phyloP scores from a whole-genome alignment of 169 alveolate species.

The Eimeria brunetti region DNA sequence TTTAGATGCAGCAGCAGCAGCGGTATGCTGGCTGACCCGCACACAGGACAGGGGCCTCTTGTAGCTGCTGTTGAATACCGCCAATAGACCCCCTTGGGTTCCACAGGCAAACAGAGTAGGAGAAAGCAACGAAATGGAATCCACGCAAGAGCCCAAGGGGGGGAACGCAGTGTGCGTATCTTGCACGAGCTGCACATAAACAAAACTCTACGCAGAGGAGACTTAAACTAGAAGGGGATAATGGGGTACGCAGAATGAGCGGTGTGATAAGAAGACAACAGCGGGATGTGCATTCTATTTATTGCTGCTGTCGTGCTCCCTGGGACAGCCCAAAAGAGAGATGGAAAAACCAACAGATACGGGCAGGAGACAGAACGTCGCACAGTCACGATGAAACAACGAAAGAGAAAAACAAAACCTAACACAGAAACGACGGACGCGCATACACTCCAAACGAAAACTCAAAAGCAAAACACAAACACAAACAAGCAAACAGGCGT shows the following conservation, averaged over 20 bases:
- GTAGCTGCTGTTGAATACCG: conserved; percentile 13
- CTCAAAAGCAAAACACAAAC: too few species aligned
- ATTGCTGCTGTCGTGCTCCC: too few species aligned
- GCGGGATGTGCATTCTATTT: too few species aligned
- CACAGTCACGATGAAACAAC: neutral
- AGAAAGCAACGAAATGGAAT: conserved; percentile 7
- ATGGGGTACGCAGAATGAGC: too few species aligned
- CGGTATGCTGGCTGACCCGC: neutral
- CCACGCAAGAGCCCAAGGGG: conserved; percentile 60
- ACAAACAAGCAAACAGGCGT: too few species aligned
- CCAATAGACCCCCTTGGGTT: conserved; percentile 48
- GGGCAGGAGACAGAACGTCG: neutral
- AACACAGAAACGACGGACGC: neutral
- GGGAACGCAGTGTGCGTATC: conserved; percentile 66
- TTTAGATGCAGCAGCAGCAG: neutral
- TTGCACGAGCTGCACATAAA: conserved; percentile 49
- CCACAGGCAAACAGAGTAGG: conserved; percentile 73
- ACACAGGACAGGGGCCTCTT: conserved; percentile 51
- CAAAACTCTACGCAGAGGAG: neutral
- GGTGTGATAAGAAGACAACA: too few species aligned
- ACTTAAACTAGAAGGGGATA: too few species aligned
- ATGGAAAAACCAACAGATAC: neutral
- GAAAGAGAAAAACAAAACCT: neutral
- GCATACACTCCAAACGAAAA: neutral
- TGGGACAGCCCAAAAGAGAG: too few species aligned